Evolutionary conservation across 306 rosid species (phyloP).

Genomic region (Vigna reflexopilosa): DNA sequence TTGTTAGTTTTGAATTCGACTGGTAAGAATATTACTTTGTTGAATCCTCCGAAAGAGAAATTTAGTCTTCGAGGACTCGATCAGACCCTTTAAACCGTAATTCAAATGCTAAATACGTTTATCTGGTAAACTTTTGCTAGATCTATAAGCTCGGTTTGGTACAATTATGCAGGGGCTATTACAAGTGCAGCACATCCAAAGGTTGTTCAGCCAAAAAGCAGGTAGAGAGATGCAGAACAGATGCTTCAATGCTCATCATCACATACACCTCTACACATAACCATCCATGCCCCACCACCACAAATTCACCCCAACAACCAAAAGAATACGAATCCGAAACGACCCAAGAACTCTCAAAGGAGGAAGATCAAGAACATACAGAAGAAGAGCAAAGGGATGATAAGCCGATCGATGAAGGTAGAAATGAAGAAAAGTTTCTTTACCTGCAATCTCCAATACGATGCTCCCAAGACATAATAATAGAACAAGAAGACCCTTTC

Average conservation of each 20-base stretch:
- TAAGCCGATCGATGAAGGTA: slow-evolving; percentile 32
- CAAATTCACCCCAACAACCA: slow-evolving; percentile 43
- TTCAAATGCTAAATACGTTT: not conserved
- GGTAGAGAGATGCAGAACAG: slow-evolving; percentile 90
- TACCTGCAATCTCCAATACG: slow-evolving; percentile 62
- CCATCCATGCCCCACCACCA: slow-evolving; percentile 70
- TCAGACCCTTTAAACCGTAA: not conserved
- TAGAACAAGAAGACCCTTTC: slow-evolving; percentile 64
- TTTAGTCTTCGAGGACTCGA: too few relatives aligned
- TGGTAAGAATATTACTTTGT: too few relatives aligned
- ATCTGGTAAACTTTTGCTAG: not conserved
- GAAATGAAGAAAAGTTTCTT: slow-evolving; percentile 53
- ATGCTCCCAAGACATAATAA: slow-evolving; percentile 48
- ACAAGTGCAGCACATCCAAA: slow-evolving; percentile 86
- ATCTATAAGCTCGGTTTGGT: slow-evolving; percentile 33
- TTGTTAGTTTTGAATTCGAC: too few relatives aligned
- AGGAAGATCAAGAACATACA: slow-evolving; percentile 45
- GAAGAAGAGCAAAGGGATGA: slow-evolving; percentile 39
- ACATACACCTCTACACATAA: slow-evolving; percentile 83
- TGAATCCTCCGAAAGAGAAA: too few relatives aligned
- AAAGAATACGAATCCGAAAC: slow-evolving; percentile 46
- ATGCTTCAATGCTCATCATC: slow-evolving; percentile 81
- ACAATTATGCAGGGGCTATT: slow-evolving; percentile 71
- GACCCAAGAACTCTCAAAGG: slow-evolving; percentile 45
- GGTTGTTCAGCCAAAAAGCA: slow-evolving; percentile 97